Base-by-base conservation (phyloP, 2,329 filamentous ascomycete species). In the Talaromyces sp. region DNA sequence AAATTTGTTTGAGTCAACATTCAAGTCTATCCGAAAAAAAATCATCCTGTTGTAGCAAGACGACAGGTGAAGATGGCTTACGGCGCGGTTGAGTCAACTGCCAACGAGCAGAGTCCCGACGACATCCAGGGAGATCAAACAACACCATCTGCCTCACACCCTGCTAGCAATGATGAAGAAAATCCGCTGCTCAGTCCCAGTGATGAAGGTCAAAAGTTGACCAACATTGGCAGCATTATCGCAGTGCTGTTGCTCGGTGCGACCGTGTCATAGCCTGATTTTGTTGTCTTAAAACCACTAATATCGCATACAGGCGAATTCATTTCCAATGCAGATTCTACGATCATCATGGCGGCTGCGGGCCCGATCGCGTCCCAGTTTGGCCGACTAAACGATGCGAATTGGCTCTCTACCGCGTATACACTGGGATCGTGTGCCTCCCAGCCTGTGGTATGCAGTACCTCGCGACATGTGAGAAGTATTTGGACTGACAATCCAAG, bases 311-410 rank as follows among this genome's bases (percentile, higher is more conserved):
- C 22, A 81, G 86, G 86, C 11, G 86, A 89, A 15, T 90, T 92
- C 69, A 84, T 90, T 13, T 84, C 85, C 7, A 87, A 88, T 63
- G 84, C 85, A 17, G 90, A 92, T 70, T 77, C 79, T 0, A 88
- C 87, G 1, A 78, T 92, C 0, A 83, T 92, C 0, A 77, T 92
- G 37, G 89, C 90, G 0, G 90, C 89, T 0, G 86, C 89, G 65
- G 84, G 85, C 0, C 80, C 79, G 3, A 87, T 89, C 61, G 84
- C 86, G 0, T 89, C 86, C 10, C 84, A 88, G 62, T 89, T 89
- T 69, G 78, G 83, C 62, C 80, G 81, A 39, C 71, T 89, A 4
- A 81, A 81, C 17, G 81, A 85, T 61, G 87, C 86, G 3, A 86
- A 82, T 66, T 87, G 86, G 85, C 71, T 87, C 11, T 82, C 85